Evolutionary conservation across 371 early-diverging fungal species (phyloP), one percentile per base, ranked within the genome.

Genomic region (Caulochytrium protostelioides): DNA sequence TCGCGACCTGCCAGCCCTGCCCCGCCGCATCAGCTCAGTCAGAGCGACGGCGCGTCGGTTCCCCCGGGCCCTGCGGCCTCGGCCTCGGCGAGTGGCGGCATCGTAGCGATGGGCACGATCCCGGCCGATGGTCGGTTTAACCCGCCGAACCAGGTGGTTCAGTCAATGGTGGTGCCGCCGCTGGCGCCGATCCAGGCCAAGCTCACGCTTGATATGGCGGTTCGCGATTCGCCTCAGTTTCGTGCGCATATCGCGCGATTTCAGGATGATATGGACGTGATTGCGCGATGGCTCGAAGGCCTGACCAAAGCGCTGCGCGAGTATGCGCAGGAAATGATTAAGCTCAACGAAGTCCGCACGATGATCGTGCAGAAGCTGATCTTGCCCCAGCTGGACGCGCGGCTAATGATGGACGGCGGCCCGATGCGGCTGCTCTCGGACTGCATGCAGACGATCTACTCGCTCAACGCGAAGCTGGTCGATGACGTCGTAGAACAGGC

Each of bases 211-310:
- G 60, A 73, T 37, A 65, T 68, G 51, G 70, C 70, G n/a, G 38
- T 72, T 26, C 55, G 56, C 12, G 79, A 79, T 41, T 71, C 76
- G 6, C 79, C 76, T 23, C 58, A 62, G 9, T 72, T 69, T 36
- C 61, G 79, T 6, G 70, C 74, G 28, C 57, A 57, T 34, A 47
- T 70, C 18, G 42, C 55, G 8, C 65, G 68, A 24, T 71, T 75
- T 48, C 70, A 75, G 38, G 70, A 70, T 6, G 76, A 79, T 30
- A 41, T 79, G 24, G 74, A 72, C 22, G 60, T 58, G 15, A 39
- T 74, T 8, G 60, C 66, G 32, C 60, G 55, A 48, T 76, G 77
- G 79, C 45, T 70, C 6, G 65, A 69, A 9, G 44, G 49, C 15
- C 22, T 72, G 22, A 54, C 59, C 29, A 54, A 50, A 30, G 44